Percentiles rank a stretch among this genome's conserved stretches.
Evolutionary conservation across 495 filamentous ascomycete species (phyloP).

Genomic region (Chaetomium fimeti): DNA sequence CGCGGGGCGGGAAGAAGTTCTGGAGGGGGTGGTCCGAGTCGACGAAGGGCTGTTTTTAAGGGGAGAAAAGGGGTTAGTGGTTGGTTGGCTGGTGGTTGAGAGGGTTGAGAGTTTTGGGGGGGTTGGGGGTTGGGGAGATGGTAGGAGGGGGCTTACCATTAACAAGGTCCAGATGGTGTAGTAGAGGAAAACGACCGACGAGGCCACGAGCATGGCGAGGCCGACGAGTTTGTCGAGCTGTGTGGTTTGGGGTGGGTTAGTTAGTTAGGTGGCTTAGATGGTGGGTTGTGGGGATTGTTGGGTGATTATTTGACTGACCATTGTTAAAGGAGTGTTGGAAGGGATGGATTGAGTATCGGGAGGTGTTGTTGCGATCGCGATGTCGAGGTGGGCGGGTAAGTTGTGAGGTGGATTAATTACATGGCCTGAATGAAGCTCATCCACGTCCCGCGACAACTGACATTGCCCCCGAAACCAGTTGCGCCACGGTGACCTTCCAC

Average conservation of each 20-base stretch:
- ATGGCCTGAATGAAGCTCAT: conserved; percentile 15
- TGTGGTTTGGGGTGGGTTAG: conserved; percentile 36
- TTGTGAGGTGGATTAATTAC: not conserved
- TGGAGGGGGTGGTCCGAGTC: conserved; percentile 91
- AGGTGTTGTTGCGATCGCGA: not conserved
- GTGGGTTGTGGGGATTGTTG: not conserved
- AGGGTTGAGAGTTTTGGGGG: not conserved
- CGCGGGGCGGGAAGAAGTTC: conserved; percentile 91
- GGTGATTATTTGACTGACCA: conserved; percentile 34
- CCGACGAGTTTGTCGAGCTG: conserved; percentile 96
- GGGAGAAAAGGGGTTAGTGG: not conserved
- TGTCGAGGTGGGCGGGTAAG: not conserved
- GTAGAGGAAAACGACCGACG: conserved; percentile 94
- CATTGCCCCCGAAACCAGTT: no score
- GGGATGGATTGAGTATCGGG: not conserved
- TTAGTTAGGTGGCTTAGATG: conserved; percentile 25
- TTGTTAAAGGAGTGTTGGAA: conserved; percentile 31
- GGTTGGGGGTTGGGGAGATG: conserved; percentile 4
- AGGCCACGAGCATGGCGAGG: conserved; percentile 94
- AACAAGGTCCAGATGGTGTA: conserved; percentile 97
- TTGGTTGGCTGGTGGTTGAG: not conserved
- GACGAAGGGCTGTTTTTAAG: conserved; percentile 76
- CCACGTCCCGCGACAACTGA: not conserved
- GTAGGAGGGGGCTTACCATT: conserved; percentile 61
- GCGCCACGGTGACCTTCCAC: conserved; percentile 26